phyloP scores from a whole-genome alignment of 805 yeast species.

The Candida quercuum region DNA sequence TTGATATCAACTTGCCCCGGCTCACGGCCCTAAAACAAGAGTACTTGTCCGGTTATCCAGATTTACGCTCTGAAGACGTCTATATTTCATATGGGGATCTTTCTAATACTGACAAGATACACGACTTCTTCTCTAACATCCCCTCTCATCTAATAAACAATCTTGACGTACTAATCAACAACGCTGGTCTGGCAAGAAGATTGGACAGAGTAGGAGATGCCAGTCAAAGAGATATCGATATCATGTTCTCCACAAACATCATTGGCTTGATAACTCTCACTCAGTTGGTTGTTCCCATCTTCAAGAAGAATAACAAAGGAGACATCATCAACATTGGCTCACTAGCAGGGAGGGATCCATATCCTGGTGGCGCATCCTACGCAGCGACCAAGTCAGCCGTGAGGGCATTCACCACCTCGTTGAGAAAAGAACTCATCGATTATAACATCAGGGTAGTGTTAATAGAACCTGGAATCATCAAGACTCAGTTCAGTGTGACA shows the following conservation, averaged over 20 bases:
- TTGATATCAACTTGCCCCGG: constrained; percentile 68
- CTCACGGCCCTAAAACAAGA: constrained; percentile 42
- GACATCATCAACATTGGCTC: constrained; percentile 71
- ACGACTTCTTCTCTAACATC: constrained; percentile 38
- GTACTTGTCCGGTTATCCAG: constrained; percentile 41
- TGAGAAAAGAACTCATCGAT: constrained; percentile 66
- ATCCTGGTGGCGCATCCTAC: constrained; percentile 57
- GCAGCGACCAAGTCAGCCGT: constrained; percentile 72
- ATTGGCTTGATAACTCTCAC: constrained; percentile 79
- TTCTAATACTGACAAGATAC: constrained; percentile 44
- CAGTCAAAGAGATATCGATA: constrained; percentile 51
- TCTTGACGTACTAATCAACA: constrained; percentile 61
- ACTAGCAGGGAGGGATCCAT: constrained; percentile 72
- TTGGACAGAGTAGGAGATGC: constrained; percentile 71
- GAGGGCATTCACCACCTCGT: constrained; percentile 61
- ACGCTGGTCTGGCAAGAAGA: constrained; percentile 79
- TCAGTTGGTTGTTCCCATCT: constrained; percentile 61
- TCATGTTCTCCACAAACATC: constrained; percentile 83
- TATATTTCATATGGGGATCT: constrained; percentile 50
- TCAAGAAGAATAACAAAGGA: constrained; percentile 64
- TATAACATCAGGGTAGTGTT: constrained; percentile 60
- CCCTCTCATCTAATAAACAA: constrained; percentile 53
- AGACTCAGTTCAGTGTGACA: constrained; percentile 55
- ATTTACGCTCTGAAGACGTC: constrained; percentile 29
- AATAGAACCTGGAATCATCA: constrained; percentile 63